A percentile compares a stretch with the other conserved stretches of the same genome.
Conservation (phyloP, 345 rosid genomes). For the Eucalyptus cloeziana region DNA sequence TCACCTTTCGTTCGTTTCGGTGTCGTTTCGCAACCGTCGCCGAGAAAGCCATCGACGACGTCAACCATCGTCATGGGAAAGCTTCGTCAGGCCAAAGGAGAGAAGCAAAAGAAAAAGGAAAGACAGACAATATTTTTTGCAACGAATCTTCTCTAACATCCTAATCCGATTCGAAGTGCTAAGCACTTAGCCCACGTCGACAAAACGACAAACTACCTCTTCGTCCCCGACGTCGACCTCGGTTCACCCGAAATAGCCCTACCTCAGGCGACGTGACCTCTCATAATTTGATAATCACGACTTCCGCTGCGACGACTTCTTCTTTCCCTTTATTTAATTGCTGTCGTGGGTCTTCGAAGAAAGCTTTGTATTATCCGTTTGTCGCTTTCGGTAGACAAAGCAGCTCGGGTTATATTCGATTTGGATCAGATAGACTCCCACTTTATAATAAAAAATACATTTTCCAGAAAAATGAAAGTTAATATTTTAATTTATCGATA, state of each 20-base stretch:
- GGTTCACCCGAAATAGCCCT: not conserved
- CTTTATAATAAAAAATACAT: not conserved
- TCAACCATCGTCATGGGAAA: not conserved
- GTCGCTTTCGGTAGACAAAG: not conserved
- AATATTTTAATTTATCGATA: not conserved
- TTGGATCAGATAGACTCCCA: not conserved
- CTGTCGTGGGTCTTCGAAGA: not conserved
- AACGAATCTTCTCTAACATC: not conserved
- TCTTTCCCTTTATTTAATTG: not conserved
- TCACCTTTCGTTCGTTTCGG: not conserved
- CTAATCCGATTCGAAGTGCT: not conserved
- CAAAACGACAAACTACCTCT: not conserved
- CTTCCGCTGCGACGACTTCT: not conserved
- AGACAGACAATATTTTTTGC: not conserved
- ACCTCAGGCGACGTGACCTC: not conserved
- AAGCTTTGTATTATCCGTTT: not conserved
- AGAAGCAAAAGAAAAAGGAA: not conserved
- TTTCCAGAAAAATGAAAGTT: not conserved
- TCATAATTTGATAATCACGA: not conserved
- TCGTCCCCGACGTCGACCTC: not conserved
- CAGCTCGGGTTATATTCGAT: not conserved
- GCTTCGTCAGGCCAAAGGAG: not conserved
- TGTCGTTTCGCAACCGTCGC: not conserved
- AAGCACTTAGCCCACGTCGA: not conserved
- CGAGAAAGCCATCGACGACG: not conserved